phyloP scores from a whole-genome alignment of 106 monocot species.

The Acanthochlamys bracteata region DNA sequence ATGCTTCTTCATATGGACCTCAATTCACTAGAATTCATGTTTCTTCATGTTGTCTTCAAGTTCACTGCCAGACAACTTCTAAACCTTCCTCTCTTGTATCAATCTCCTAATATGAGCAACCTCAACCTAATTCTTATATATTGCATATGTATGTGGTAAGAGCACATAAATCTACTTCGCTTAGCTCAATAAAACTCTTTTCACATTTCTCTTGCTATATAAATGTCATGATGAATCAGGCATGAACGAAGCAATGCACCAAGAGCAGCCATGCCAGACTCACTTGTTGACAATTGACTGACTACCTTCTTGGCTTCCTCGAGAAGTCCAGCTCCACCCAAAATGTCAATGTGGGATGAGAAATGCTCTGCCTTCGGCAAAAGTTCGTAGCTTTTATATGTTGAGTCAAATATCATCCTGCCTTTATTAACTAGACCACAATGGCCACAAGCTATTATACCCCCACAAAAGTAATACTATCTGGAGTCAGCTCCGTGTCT shows the following conservation, averaged over 20 bases:
- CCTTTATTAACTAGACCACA: constrained; percentile 29
- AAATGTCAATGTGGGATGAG: constrained; percentile 24
- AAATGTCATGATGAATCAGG: constrained; percentile 13
- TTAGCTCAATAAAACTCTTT: constrained; percentile 29
- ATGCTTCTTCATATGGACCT: constrained; percentile 27
- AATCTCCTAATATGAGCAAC: constrained; percentile 27
- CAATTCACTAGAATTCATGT: no score
- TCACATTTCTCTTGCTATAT: constrained; percentile 12
- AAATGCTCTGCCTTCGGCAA: constrained; percentile 28
- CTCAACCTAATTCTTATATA: constrained; percentile 20
- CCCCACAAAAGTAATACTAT: constrained; percentile 23
- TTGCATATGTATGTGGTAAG: constrained; percentile 29
- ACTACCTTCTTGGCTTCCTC: constrained; percentile 21
- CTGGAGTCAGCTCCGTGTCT: constrained; percentile 14
- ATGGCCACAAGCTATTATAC: constrained; percentile 38
- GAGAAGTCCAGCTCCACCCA: constrained; percentile 25
- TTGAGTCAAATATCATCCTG: constrained; percentile 26
- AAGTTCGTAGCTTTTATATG: constrained; percentile 10
- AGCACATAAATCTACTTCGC: constrained; percentile 9
- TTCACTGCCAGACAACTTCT: constrained; percentile 34
- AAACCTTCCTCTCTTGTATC: constrained; percentile 36
- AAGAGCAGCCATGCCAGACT: constrained; percentile 19
- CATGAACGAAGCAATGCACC: constrained; percentile 36
- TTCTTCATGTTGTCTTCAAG: constrained; percentile 27
- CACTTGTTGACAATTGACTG: constrained; percentile 2